Evolutionary conservation across 2,329 filamentous ascomycete genomes (phyloP).

Genomic region (Tolypocladium tropicale): DNA sequence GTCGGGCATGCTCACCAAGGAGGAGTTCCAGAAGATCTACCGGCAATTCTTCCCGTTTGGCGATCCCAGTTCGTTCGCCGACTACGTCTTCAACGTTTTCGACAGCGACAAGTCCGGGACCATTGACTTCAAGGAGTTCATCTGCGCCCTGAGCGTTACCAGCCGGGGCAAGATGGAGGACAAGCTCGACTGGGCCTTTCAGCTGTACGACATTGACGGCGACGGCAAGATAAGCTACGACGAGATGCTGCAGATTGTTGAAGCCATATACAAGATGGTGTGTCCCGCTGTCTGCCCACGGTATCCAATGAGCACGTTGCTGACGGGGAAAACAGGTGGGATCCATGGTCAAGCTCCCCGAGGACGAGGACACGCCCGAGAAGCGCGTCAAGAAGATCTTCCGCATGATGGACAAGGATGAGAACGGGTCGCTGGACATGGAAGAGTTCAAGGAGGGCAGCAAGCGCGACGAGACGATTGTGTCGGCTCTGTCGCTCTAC

Average conservation of each 20-base stretch:
- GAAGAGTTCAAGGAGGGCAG: conserved; percentile 98
- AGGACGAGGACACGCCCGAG: conserved; percentile 97
- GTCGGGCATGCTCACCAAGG: conserved; percentile 90
- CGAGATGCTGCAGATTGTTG: conserved; percentile 97
- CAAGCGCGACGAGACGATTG: conserved; percentile 97
- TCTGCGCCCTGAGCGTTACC: conserved; percentile 93
- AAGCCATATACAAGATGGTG: conserved; percentile 99
- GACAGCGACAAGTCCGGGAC: conserved; percentile 94
- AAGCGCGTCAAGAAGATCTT: conserved; percentile 98
- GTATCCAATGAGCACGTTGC: background rate
- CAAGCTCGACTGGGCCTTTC: conserved; percentile 98
- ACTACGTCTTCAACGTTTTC: conserved; percentile 99
- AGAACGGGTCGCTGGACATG: conserved; percentile 94
- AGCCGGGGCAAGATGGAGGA: conserved; percentile 98
- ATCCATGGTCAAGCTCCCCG: conserved; percentile 96
- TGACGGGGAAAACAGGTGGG: conserved; percentile 58
- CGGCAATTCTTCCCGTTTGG: conserved; percentile 99
- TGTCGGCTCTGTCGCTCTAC: conserved; percentile 91
- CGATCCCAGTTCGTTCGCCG: conserved; percentile 92
- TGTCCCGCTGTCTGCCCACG: background rate
- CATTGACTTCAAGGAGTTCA: conserved; percentile 99
- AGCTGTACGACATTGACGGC: conserved; percentile 97
- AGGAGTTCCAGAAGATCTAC: conserved; percentile 99
- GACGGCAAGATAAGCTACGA: conserved; percentile 99
- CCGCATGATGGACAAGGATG: conserved; percentile 99